Base-by-base conservation (phyloP, 176 grass and related monocot species). In the Poa annua region DNA sequence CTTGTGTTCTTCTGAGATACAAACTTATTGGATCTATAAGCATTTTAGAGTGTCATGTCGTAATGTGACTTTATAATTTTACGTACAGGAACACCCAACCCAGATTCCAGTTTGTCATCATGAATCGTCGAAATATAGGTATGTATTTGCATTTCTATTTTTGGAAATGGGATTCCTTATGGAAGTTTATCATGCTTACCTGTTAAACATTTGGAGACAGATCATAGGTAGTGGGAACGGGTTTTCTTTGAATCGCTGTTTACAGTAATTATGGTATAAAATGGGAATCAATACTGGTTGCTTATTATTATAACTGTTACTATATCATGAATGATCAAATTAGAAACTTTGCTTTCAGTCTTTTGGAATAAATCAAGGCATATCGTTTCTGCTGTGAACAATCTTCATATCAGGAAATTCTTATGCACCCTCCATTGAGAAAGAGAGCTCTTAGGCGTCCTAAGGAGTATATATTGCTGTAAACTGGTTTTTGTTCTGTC, bases 91-190 rank as follows among this genome's bases (percentile, higher is more conserved):
- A 86, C 35, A 72, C 80, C 45, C 88, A 93, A 75, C 80, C 85
- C 66, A 88, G 76, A 84, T 90, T 93, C 72, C 86, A 93, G 33
- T 84, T 93, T 74, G 29, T 93, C 54, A 29, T 93, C 79, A 90
- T 93, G 91, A 93, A 93, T 64, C 83, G 80, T 56, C 64, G 73
- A 65, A 90, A 90, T 86, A 86, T 76, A 88, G 92, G 92, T 93
- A 84, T 19, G 13, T 55, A n/a, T 38, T 76, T 55, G 22, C 63
- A 25, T 35, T n/a, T 33, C 24, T 65, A n/a, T 17, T 80, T 49
- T 42, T 60, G 76, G 4, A 67, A 15, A 49, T 54, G 55, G 29
- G 15, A 39, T 35, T 1, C 26, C 15, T 82, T 66, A 25, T 38
- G 7, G 13, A 78, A 77, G 55, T 56, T 77, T 36, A 82, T 57